Evolutionary conservation across 2,329 filamentous ascomycete species (phyloP).

Genomic region (Chrysosporium keratinophilum): DNA sequence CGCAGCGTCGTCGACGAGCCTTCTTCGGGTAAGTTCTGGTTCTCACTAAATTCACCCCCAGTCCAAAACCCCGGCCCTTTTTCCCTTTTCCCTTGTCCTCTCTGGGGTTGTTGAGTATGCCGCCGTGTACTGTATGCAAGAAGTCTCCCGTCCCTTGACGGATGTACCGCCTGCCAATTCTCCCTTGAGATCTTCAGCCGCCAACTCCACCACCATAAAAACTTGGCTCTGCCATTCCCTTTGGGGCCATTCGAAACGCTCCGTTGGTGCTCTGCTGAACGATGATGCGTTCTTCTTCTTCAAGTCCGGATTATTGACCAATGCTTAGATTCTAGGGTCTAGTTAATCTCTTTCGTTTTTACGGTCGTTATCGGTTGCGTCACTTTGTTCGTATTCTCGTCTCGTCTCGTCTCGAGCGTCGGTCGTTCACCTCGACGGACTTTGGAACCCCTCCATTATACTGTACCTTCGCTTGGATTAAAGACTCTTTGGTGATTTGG

Average conservation of each 20-base stretch:
- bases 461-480: too few species aligned
- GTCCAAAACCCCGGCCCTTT: too few species aligned
- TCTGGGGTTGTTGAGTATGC: too few species aligned
- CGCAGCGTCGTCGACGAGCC: background rate
- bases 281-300: background rate
- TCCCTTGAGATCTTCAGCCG: background rate
- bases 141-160: too few species aligned
- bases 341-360: background rate
- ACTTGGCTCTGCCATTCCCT: background rate
- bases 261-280: background rate
- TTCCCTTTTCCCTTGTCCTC: too few species aligned
- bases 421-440: too few species aligned
- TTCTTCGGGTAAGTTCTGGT: background rate
- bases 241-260: slow-evolving; percentile 1
- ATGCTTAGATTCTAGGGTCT: background rate
- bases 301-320: background rate
- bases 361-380: slow-evolving; percentile 9
- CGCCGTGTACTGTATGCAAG: too few species aligned
- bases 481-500: too few species aligned
- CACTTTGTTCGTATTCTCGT: background rate
- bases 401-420: too few species aligned
- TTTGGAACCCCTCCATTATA: too few species aligned
- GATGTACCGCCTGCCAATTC: background rate
- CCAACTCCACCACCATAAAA: background rate
- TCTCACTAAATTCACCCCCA: too few species aligned